Conservation (phyloP, 805 yeast genomes). For the Teunomyces funiuensis region DNA sequence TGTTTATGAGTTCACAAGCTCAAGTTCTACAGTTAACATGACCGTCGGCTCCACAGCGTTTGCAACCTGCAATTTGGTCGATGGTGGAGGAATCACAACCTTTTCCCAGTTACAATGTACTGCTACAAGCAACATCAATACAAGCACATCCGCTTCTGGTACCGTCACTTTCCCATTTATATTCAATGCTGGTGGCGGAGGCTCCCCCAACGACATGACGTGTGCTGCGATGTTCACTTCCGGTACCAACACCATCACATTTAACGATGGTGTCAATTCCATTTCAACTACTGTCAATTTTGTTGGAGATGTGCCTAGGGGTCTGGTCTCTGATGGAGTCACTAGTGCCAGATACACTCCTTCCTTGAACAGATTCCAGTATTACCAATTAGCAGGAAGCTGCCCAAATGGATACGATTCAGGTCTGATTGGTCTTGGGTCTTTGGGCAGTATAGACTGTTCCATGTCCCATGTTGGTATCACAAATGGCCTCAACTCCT, state of each 20-base stretch:
- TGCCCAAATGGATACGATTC: conserved; percentile 21
- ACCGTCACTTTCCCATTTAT: conserved; percentile 11
- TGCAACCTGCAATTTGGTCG: conserved; percentile 11
- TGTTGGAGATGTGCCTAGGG: conserved; percentile 1
- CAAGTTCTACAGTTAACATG: conserved; percentile 11
- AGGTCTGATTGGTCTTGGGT: conserved; percentile 21
- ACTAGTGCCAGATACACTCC: not conserved
- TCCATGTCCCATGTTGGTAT: conserved; percentile 17
- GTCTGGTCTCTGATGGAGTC: not conserved
- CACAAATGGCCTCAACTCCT: conserved; percentile 22
- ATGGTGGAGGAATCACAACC: conserved; percentile 9
- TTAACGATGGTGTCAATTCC: conserved; percentile 15
- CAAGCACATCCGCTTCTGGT: conserved; percentile 18
- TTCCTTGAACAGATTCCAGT: conserved; percentile 7
- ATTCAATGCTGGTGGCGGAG: conserved; percentile 21
- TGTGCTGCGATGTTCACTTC: conserved; percentile 9
- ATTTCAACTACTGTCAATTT: conserved; percentile 14
- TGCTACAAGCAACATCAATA: conserved; percentile 12
- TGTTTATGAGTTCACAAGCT: conserved; percentile 21
- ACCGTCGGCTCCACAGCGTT: conserved; percentile 5
- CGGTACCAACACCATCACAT: conserved; percentile 17
- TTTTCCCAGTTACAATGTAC: conserved; percentile 18
- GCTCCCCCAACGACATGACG: conserved; percentile 8
- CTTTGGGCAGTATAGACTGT: conserved; percentile 19
- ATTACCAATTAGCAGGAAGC: conserved; percentile 12